Evolutionary conservation across 1,284 basidiomycete genomes (phyloP).

Genomic region (Somion occarium): DNA sequence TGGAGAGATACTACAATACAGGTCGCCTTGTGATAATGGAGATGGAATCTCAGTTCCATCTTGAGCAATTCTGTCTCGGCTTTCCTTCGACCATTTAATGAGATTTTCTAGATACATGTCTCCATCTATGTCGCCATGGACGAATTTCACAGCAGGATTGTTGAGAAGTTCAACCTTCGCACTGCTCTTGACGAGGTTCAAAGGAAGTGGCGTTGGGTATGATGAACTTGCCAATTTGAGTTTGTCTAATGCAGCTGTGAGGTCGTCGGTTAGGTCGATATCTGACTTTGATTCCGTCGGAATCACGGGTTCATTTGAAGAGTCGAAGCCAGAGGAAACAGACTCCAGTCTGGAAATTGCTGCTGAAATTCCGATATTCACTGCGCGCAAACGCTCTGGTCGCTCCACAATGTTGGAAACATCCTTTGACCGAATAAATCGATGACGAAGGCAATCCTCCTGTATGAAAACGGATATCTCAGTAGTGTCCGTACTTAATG

Average conservation of each 20-base stretch:
- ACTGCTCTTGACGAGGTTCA: slow-evolving; percentile 47
- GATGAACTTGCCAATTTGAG: slow-evolving; percentile 40
- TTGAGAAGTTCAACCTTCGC: slow-evolving; percentile 51
- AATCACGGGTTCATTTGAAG: background rate
- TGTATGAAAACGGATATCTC: slow-evolving; percentile 43
- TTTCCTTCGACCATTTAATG: slow-evolving; percentile 57
- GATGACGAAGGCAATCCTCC: slow-evolving; percentile 68
- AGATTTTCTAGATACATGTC: slow-evolving; percentile 67
- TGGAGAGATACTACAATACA: slow-evolving; percentile 62
- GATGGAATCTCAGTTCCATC: slow-evolving; percentile 79
- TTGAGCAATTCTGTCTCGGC: slow-evolving; percentile 56
- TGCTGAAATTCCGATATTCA: slow-evolving; percentile 75
- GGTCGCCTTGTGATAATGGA: slow-evolving; percentile 71
- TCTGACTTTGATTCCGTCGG: background rate
- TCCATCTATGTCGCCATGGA: slow-evolving; percentile 68
- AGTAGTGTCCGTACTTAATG: background rate
- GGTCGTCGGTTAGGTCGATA: slow-evolving; percentile 37
- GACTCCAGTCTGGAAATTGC: slow-evolving; percentile 69
- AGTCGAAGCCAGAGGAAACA: background rate
- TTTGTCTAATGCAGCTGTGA: slow-evolving; percentile 49
- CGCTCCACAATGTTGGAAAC: slow-evolving; percentile 77
- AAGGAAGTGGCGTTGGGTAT: slow-evolving; percentile 18
- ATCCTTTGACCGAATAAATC: slow-evolving; percentile 74
- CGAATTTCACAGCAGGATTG: slow-evolving; percentile 63
- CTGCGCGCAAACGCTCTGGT: slow-evolving; percentile 84